Evolutionary conservation across 768 basidiomycete genomes (phyloP).

Genomic region (Boletus vinaceobasis): DNA sequence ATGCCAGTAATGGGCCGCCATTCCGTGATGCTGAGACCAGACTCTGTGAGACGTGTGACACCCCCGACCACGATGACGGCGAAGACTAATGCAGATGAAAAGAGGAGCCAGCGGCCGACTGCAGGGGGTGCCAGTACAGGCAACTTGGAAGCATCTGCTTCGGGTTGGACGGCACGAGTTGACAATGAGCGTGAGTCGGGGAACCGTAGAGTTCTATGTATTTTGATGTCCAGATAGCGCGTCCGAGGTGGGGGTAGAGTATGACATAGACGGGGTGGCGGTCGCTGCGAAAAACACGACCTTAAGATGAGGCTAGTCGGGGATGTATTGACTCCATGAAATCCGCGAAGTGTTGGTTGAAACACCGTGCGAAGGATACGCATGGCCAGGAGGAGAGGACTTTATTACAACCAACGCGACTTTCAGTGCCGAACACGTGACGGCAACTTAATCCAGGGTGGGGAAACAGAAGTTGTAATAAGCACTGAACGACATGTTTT

Average conservation of each 20-base stretch:
- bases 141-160: constrained; percentile 28
- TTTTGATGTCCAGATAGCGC: neutral
- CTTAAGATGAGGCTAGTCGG: constrained; percentile 5
- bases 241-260: constrained; percentile 6
- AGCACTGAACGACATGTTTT: constrained; percentile 11
- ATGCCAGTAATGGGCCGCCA: constrained; percentile 93
- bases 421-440: constrained; percentile 16
- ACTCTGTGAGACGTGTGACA: constrained; percentile 94
- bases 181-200: constrained; percentile 41
- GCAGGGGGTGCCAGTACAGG: constrained; percentile 63
- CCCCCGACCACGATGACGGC: constrained; percentile 95
- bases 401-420: neutral
- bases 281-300: constrained; percentile 7
- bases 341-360: constrained; percentile 12
- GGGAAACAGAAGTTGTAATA: no score
- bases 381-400: constrained; percentile 9
- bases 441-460: neutral
- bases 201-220: constrained; percentile 7
- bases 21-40: constrained; percentile 96
- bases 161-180: constrained; percentile 24
- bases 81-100: constrained; percentile 83
- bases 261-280: neutral
- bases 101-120: constrained; percentile 82
- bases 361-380: constrained; percentile 17
- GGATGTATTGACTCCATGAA: constrained; percentile 3